Conservation (phyloP, 2,329 filamentous ascomycete species). For the Pseudogymnoascus sp. region DNA sequence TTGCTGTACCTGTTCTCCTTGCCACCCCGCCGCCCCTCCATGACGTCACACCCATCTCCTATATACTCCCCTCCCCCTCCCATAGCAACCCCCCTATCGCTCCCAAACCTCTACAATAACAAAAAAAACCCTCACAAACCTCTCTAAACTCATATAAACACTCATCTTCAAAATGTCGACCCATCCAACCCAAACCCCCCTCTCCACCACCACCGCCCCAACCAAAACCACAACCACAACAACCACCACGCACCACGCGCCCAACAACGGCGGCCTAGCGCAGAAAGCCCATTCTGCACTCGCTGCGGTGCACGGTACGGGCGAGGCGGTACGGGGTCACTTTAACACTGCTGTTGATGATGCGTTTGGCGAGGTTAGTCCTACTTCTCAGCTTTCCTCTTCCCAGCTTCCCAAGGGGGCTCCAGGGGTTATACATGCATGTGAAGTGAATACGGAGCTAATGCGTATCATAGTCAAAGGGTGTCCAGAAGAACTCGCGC, state of each 20-base stretch:
- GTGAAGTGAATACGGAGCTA: too few relatives aligned
- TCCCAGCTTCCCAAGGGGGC: too few relatives aligned
- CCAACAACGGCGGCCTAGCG: neutral
- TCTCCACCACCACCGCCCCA: neutral
- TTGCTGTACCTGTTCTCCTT: neutral
- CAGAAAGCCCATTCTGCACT: slow-evolving; percentile 6
- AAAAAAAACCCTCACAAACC: neutral
- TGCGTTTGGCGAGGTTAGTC: slow-evolving; percentile 15
- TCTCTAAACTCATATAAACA: neutral
- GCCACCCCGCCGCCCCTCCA: neutral
- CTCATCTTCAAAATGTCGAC: neutral
- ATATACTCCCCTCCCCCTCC: neutral
- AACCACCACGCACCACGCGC: neutral
- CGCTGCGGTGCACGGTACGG: slow-evolving; percentile 16
- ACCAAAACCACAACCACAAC: neutral
- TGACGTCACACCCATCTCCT: neutral
- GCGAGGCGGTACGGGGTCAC: slow-evolving; percentile 17
- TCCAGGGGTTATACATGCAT: too few relatives aligned
- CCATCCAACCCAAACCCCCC: neutral
- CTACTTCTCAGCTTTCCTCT: too few relatives aligned
- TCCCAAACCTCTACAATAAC: neutral
- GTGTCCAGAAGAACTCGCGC: slow-evolving; percentile 16
- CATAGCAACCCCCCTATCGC: neutral
- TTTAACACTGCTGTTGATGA: slow-evolving; percentile 17
- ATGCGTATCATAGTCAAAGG: slow-evolving; percentile 10